Evolutionary conservation across 768 basidiomycete genomes (phyloP), one percentile per base, ranked within the genome.

Genomic region (Collybia nuda): DNA sequence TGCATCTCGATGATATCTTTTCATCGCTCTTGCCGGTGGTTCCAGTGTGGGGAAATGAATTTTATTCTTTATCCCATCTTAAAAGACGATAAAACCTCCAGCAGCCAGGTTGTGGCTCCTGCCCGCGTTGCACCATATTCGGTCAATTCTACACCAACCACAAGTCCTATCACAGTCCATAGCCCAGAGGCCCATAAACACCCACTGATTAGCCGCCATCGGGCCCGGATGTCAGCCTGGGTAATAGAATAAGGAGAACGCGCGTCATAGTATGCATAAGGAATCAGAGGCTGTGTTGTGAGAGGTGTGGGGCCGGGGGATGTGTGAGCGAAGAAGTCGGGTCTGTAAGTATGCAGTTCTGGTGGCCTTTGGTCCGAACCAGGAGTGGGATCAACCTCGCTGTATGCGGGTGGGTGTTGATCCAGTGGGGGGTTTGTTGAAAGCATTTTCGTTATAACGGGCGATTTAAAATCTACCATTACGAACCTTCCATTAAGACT

Each of bases 231-330:
- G 56, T 70, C 73, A 22, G 72, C 71, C 8, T 56, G 59, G 14
- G 55, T 45, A 21, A 66, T 48, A 24, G 66, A 64, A 24, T 66
- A 54, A 26, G 61, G 58, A n/a, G 67, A 68, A 14, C 57, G 59
- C 18, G 66, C 56, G 44, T 70, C 74, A 52, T 75, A 71, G 59
- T 76, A 74, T 19, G 67, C 67, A 45, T 73, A 69, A 32, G 69
- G 70, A 18, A 73, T 58, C 7, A 68, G 52, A 1, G 61, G 56
- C 51, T 69, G 69, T n/a, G 58, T 48, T 19, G 68, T 69, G n/a
- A 69, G 61, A 12, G 69, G 74, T 29, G 71, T 74, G 15, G 74
- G 70, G 38, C 69, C 70, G 54, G 83, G 69, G 4, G 40, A 29
- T 26, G 52, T 32, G n/a, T 61, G 61, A 5, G 51, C 36, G 21